Base-by-base conservation (phyloP, 352 stramenopile genomes). In the Paralagenidium karlingii region DNA sequence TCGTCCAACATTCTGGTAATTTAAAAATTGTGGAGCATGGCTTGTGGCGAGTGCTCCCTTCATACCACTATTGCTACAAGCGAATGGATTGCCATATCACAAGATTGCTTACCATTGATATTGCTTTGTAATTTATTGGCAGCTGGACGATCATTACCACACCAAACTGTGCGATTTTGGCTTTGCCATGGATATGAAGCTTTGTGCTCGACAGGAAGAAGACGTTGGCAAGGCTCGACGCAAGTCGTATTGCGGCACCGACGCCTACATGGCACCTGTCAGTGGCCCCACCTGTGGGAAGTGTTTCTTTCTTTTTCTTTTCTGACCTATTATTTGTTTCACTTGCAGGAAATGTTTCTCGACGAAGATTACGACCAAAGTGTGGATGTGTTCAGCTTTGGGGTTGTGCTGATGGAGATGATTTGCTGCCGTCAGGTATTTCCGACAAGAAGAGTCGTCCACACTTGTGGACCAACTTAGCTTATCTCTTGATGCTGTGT, bases 401-500 rank as follows among this genome's bases (percentile, higher is more conserved):
- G 78, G 18, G 60, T 91, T 33, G 76, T 91, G 47, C 56, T 91
- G n/a, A 89, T 91, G 68, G 78, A 91, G 51, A 62, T 89, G 38
- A 41, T 89, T 19, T 91, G 78, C 56, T 87, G 78, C 30, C 78
- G 75, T 36, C 55, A 78, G n/a, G n/a, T n/a, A n/a, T n/a, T n/a
- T n/a, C n/a, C 22, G 15, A 11, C 33, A n/a, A n/a, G 10, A 11
- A n/a, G 18, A 24, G 12, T 39, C 8, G 43, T 49, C 33, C 24
- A 12, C 33, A 18, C 33, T 39, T 39, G 12, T 18, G 18, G 22
- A 18, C 33, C n/a, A n/a, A 11, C 13, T 1, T 39, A n/a, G n/a
- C n/a, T n/a, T n/a, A n/a, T n/a, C n/a, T n/a, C n/a, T n/a, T n/a
- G n/a, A n/a, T n/a, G n/a, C n/a, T n/a, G n/a, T n/a, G n/a, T n/a